These are phyloP conservation scores for Populus hybrid DNA, from an alignment of 441 rosid genomes.

Conservation along the genomic window DNA sequence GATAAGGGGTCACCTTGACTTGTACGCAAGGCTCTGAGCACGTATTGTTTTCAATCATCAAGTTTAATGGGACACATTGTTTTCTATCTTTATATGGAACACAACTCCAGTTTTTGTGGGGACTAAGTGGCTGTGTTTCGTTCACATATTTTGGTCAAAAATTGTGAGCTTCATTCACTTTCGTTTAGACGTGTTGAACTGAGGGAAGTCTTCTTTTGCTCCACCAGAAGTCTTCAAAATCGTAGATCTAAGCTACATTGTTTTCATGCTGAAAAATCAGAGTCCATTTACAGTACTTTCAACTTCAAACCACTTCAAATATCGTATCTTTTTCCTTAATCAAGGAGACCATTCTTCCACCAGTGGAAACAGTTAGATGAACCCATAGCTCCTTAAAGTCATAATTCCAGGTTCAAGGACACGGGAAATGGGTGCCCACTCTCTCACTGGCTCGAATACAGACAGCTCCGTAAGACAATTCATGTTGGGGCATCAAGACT, in stretches of 20 bases:
- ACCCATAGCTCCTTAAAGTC: neutral
- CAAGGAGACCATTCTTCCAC: neutral
- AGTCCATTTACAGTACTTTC: neutral
- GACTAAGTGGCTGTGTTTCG: neutral
- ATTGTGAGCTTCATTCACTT: neutral
- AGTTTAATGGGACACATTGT: neutral
- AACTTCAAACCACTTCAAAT: neutral
- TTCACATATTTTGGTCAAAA: neutral
- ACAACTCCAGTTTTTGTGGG: neutral
- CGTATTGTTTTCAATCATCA: too few relatives aligned
- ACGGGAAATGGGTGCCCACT: neutral
- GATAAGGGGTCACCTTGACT: too few relatives aligned
- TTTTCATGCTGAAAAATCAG: neutral
- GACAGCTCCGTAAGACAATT: neutral
- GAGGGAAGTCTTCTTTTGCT: neutral
- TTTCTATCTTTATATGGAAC: neutral
- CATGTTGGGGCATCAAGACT: neutral
- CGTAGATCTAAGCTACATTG: neutral
- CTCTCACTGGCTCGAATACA: neutral
- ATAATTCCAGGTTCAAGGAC: neutral
- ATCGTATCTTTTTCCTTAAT: too few relatives aligned
- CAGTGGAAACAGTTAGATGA: neutral
- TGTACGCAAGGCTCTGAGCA: neutral
- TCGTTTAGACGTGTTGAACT: neutral
- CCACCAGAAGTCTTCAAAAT: neutral